Percentiles rank a stretch among this genome's conserved stretches.
phyloP scores from a whole-genome alignment of 345 rosid genomes.

The Carallia brachiata region DNA sequence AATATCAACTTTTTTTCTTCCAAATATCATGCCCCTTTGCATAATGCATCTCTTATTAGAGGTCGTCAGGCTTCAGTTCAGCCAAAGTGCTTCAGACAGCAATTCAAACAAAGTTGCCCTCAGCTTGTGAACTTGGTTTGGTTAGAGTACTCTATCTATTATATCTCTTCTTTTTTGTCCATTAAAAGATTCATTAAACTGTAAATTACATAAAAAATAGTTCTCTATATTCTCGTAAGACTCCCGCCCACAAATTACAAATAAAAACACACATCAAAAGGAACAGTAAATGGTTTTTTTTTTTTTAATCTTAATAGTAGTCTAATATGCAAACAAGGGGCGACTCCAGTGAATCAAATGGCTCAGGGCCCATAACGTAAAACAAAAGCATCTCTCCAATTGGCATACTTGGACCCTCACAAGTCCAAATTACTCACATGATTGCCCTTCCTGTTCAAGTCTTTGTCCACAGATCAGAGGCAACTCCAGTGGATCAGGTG shows the following conservation, averaged over 20 bases:
- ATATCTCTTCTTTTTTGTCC: neutral
- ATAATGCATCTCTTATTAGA: conserved; percentile 12
- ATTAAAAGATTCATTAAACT: too few species aligned
- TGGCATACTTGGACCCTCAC: conserved; percentile 10
- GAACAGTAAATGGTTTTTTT: neutral
- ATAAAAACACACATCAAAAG: neutral
- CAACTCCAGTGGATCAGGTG: conserved; percentile 10
- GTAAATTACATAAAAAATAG: too few species aligned
- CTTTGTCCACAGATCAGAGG: conserved; percentile 11
- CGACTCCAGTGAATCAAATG: conserved; percentile 11
- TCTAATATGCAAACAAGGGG: conserved; percentile 17
- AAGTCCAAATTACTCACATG: conserved; percentile 8
- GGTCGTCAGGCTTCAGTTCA: conserved; percentile 7
- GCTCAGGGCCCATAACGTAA: conserved; percentile 12
- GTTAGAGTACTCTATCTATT: conserved; percentile 3
- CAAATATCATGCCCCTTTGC: conserved; percentile 1
- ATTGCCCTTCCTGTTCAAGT: neutral
- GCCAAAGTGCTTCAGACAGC: conserved; percentile 15
- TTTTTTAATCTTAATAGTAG: too few species aligned
- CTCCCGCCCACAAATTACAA: neutral
- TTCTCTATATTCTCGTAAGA: neutral
- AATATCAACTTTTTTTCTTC: too few species aligned
- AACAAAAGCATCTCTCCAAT: conserved; percentile 17
- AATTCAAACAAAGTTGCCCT: conserved; percentile 12
- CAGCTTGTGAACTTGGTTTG: neutral